phyloP scores from a whole-genome alignment of 1,139 yeast genomes.

The Geotrichum candidum region DNA sequence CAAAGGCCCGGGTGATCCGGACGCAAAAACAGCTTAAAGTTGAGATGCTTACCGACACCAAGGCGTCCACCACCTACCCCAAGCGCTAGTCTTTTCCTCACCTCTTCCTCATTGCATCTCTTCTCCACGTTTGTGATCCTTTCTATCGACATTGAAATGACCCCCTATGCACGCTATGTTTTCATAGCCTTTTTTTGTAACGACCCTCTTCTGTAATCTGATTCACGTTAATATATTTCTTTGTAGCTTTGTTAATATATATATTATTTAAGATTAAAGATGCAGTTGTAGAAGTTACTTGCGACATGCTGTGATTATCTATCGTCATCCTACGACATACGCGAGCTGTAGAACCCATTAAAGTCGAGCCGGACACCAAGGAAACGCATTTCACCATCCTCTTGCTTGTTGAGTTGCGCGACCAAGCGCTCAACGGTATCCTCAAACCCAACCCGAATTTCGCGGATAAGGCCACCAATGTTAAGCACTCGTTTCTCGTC shows the following conservation, averaged over 20 bases:
- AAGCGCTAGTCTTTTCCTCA: not conserved
- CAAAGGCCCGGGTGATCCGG: constrained; percentile 3
- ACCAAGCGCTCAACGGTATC: constrained; percentile 26
- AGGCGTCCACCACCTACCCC: constrained; percentile 1
- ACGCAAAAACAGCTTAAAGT: constrained; percentile 5
- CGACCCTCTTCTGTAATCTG: too few relatives aligned
- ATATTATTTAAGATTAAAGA: not conserved
- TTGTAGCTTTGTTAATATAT: too few relatives aligned
- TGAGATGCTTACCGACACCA: constrained; percentile 8
- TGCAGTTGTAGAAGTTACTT: not conserved
- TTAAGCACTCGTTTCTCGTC: constrained; percentile 18
- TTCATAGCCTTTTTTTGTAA: too few relatives aligned
- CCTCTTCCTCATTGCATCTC: too few relatives aligned
- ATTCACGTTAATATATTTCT: too few relatives aligned
- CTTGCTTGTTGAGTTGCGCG: constrained; percentile 28
- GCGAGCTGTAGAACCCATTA: constrained; percentile 31
- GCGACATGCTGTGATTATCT: not conserved
- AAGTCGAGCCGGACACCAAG: constrained; percentile 37
- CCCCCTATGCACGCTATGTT: too few relatives aligned
- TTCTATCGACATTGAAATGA: too few relatives aligned
- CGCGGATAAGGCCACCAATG: constrained; percentile 17
- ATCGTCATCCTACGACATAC: not conserved
- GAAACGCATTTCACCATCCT: constrained; percentile 36
- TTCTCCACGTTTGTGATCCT: too few relatives aligned
- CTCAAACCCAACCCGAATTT: constrained; percentile 24